These are phyloP conservation scores for Amanita thiersii DNA, from an alignment of 768 basidiomycete species.

Conservation along the genomic window DNA sequence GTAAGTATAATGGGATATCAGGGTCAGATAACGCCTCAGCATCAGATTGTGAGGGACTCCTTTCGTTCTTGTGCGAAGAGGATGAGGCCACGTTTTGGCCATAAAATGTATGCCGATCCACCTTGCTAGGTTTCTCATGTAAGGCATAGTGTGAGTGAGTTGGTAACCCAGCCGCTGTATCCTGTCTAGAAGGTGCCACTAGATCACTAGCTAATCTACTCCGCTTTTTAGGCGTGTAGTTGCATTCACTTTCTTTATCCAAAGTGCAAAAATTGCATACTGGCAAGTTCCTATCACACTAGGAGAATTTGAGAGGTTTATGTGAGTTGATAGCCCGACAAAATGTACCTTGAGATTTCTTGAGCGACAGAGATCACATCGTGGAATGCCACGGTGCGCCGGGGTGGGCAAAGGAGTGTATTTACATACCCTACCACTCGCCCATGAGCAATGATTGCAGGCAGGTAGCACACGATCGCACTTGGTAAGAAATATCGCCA, in stretches of 20 bases:
- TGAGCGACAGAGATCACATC: conserved; percentile 63
- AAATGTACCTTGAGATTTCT: conserved; percentile 55
- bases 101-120: conserved; percentile 30
- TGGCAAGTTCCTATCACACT: conserved; percentile 70
- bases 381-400: conserved; percentile 66
- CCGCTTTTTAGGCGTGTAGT: conserved; percentile 68
- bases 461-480: conserved; percentile 65
- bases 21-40: conserved; percentile 16
- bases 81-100: conserved; percentile 37
- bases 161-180: conserved; percentile 3
- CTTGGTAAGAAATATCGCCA: conserved; percentile 23
- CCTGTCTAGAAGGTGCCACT: conserved; percentile 11
- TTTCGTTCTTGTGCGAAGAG: conserved; percentile 16
- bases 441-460: conserved; percentile 68
- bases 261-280: conserved; percentile 63
- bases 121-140: conserved; percentile 3
- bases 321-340: neutral
- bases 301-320: conserved; percentile 3
- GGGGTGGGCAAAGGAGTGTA: conserved; percentile 71
- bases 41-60: conserved; percentile 16
- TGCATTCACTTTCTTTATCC: conserved; percentile 46
- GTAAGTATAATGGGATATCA: conserved; percentile 13
- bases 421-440: conserved; percentile 54
- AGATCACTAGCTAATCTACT: conserved; percentile 37
- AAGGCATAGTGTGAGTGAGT: neutral